Conservation (phyloP, 768 basidiomycete species). For the Amyloporia xantha region DNA sequence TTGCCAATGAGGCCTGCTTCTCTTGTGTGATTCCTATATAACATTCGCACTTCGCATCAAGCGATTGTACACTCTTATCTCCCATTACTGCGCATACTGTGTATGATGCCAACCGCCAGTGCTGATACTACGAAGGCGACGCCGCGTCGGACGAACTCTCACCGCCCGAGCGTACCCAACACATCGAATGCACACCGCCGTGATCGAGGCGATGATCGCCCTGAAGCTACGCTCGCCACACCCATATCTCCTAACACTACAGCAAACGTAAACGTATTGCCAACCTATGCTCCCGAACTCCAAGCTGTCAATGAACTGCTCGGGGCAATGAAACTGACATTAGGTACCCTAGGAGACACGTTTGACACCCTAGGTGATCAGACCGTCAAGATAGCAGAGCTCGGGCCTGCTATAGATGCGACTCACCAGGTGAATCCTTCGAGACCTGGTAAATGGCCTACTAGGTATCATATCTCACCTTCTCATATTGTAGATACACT, state of each 20-base stretch:
- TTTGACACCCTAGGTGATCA: conserved; percentile 3
- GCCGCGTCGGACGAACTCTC: too few species aligned
- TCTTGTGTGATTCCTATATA: too few species aligned
- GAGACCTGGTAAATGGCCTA: neutral
- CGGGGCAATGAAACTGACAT: neutral
- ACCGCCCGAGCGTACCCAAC: too few species aligned
- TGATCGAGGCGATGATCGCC: too few species aligned
- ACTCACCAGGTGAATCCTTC: conserved; percentile 1
- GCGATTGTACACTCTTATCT: too few species aligned
- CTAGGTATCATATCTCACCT: neutral
- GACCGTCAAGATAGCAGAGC: neutral
- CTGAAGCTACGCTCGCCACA: neutral
- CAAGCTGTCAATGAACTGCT: conserved; percentile 1
- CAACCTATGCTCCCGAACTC: neutral
- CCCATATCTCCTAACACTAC: neutral
- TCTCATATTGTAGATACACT: neutral
- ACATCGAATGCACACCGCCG: too few species aligned
- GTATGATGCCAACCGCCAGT: too few species aligned
- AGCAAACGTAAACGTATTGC: too few species aligned
- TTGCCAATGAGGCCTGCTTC: too few species aligned
- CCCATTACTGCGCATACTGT: too few species aligned
- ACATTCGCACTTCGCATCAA: too few species aligned
- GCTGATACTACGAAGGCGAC: too few species aligned
- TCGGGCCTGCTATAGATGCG: neutral
- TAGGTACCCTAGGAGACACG: neutral